Evolutionary conservation across 2,329 filamentous ascomycete species (phyloP), one percentile per base, ranked within the genome.

Genomic region (Periconia macrospinosa): DNA sequence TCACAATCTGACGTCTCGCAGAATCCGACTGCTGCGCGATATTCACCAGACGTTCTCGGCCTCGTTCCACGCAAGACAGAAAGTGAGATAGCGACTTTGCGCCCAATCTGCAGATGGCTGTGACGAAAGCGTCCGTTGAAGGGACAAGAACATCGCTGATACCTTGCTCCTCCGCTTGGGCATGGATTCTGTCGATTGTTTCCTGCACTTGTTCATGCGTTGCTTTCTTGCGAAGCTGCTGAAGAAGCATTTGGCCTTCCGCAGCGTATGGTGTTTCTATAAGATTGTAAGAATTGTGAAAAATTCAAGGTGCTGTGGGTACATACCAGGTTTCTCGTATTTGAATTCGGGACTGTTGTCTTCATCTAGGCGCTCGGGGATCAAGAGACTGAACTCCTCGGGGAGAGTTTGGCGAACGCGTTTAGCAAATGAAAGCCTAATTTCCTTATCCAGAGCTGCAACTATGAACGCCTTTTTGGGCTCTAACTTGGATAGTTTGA

Each of bases 1-100:
- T 85, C 63, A 97, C 90, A 67, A 99, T 96, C 75, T 99, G 94
- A 41, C 86, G 84, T 41, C 92, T 86, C 1, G 91, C 92, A 2
- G 83, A 82, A 54, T 91, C 85, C 0, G 90, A 93, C 44, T 86
- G 82, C 1, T 87, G 81, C 0, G 91, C 91, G 37, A 93, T 87
- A 53, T 89, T 86, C 2, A 96, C 79, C 1, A 99, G 85, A 30
- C 92, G 87, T 50, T 93, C 90, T 76, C 96, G 96, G 76, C 89
- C 93, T 54, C 94, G 89, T 75, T 99, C 94, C 60, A 99, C 96
- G 72, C 90, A 96, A 9, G 92, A 95, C 15, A 99, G 84, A 3
- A 97, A 91, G 73, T 99, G 94, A 13, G 92, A 97, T 30, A 99
- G 84, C 0, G 93, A 97, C 76, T 99, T 99, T 59, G 91, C 92